Percentiles rank a stretch among this genome's conserved stretches.
Evolutionary conservation across 2,329 filamentous ascomycete genomes (phyloP).

Genomic region (Trichoderma koningiopsis): DNA sequence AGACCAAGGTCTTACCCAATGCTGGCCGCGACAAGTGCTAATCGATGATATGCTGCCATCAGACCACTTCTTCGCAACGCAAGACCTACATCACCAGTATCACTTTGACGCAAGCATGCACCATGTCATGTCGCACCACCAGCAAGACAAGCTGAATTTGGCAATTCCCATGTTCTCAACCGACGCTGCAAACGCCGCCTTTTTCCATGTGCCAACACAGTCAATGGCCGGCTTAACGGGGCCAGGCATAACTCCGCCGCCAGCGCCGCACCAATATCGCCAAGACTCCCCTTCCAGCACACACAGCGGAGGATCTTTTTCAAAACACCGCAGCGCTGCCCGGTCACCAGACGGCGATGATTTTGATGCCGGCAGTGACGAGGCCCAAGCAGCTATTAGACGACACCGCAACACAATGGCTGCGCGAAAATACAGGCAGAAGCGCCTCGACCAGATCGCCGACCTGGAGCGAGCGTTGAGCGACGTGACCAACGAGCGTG

Average conservation of each 20-base stretch:
- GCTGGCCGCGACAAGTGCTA: slow-evolving; percentile 5
- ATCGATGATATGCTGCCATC: background rate
- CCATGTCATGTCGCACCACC: background rate
- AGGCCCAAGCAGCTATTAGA: slow-evolving; percentile 47
- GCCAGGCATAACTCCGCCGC: background rate
- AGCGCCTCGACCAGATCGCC: slow-evolving; percentile 66
- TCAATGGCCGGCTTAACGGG: slow-evolving; percentile 6
- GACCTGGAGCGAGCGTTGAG: slow-evolving; percentile 63
- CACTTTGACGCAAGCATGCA: slow-evolving; percentile 10
- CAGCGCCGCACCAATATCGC: slow-evolving; percentile 4
- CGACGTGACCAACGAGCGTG: slow-evolving; percentile 61
- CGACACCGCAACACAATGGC: slow-evolving; percentile 70
- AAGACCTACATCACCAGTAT: slow-evolving; percentile 3
- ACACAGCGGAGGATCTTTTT: slow-evolving; percentile 26
- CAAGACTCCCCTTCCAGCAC: slow-evolving; percentile 23
- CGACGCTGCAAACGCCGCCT: background rate
- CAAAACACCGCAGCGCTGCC: slow-evolving; percentile 25
- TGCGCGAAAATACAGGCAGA: slow-evolving; percentile 71
- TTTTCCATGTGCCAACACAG: slow-evolving; percentile 22
- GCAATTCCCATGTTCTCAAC: slow-evolving; percentile 1
- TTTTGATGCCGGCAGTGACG: slow-evolving; percentile 31
- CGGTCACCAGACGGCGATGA: slow-evolving; percentile 16
- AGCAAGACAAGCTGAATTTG: slow-evolving; percentile 13
- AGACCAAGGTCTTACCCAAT: background rate
- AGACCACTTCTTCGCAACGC: slow-evolving; percentile 21